Base-by-base conservation (phyloP, 2,329 filamentous ascomycete species). In the Paecilomyces niveus region DNA sequence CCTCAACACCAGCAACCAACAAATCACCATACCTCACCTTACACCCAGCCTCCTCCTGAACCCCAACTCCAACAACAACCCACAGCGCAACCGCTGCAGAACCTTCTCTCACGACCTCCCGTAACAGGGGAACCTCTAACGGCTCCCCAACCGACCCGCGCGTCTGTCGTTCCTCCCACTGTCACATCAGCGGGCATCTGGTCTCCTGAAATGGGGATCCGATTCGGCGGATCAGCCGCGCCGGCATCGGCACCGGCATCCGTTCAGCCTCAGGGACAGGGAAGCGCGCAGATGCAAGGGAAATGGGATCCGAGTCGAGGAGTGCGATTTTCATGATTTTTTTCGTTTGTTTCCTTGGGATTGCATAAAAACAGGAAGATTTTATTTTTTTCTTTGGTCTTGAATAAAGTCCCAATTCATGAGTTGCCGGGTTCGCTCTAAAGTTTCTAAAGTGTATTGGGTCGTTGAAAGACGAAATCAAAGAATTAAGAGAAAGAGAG, bases 151-250 rank as follows among this genome's bases (percentile, higher is more conserved):
- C 78, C 80, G 1, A 76, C 78, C 39, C 71, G 77, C 60, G 69
- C 74, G 51, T 62, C 69, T 31, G 63, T 70, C 29, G 57, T 66
- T 57, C 83, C 86, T 18, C 81, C 87, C 64, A 71, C 87, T 70
- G 76, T 83, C 68, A 67, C 74, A 54, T 66, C 78, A 61, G 73
- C 82, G 65, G 76, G 82, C 6, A 85, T 89, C 71, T 96, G 92
- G 92, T 87, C 85, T 57, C 90, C 91, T 0, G 86, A 88, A 1
- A 87, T 90, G 80, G 89, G 88, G 0, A 94, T 96, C 66, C 87
- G 86, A 58, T 96, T 96, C 72, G 84, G 84, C 0, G 81, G 76
- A 3, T 62, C 76, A 15, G 67, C 75, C 24, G 53, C 65, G 18
- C 64, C 59, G 26, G 60, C 63, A 21, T 18, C 39, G 18, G 39